These are phyloP conservation scores for Hawksworthiomyces lignivorus DNA, from an alignment of 2,329 filamentous ascomycete genomes.

Conservation along the genomic window DNA sequence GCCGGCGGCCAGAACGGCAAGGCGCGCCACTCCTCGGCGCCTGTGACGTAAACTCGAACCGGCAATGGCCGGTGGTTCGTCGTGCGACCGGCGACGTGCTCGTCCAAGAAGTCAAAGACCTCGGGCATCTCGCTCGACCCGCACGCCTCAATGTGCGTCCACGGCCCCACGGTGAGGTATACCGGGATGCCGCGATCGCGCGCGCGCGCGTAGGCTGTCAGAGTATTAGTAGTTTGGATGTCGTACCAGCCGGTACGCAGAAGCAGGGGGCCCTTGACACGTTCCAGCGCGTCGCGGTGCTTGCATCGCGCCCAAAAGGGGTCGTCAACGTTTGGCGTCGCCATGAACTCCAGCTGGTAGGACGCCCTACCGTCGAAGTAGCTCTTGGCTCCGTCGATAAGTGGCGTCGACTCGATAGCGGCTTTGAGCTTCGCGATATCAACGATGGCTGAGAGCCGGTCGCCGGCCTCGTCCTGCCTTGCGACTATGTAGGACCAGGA, in stretches of 20 bases:
- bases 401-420: slow-evolving; percentile 6
- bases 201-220: slow-evolving; percentile 13
- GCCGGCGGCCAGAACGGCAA: slow-evolving; percentile 12
- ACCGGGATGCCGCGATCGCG: slow-evolving; percentile 11
- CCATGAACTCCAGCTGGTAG: slow-evolving; percentile 8
- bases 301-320: slow-evolving; percentile 7
- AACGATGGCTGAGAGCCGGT: not conserved
- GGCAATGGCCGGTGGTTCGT: slow-evolving; percentile 1
- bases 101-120: slow-evolving; percentile 11
- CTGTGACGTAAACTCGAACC: slow-evolving; percentile 13
- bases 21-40: slow-evolving; percentile 13
- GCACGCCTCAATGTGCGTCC: slow-evolving; percentile 10
- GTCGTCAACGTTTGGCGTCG: slow-evolving; percentile 8
- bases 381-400: slow-evolving; percentile 7
- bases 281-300: slow-evolving; percentile 12
- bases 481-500: slow-evolving; percentile 10
- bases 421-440: not conserved
- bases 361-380: slow-evolving; percentile 9
- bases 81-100: slow-evolving; percentile 7
- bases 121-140: slow-evolving; percentile 4
- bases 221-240: slow-evolving; percentile 11
- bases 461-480: slow-evolving; percentile 2
- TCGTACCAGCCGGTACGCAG: slow-evolving; percentile 17
- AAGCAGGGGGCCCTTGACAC: slow-evolving; percentile 13
- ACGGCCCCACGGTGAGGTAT: slow-evolving; percentile 14